Evolutionary conservation across 2,329 filamentous ascomycete genomes (phyloP).

Genomic region (Colletotrichum trifolii): DNA sequence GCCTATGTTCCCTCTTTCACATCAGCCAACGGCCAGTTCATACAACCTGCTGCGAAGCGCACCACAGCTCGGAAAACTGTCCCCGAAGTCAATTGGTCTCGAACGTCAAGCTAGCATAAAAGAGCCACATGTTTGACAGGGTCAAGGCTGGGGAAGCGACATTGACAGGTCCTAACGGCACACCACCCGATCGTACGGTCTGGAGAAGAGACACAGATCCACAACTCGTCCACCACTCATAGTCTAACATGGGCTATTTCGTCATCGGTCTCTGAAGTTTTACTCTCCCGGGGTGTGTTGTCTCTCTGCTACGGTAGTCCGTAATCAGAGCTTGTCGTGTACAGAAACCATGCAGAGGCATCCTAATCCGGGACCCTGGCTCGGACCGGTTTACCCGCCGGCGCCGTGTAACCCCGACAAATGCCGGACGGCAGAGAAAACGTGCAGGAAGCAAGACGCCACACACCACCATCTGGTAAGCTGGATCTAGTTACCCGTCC

Average conservation of each 20-base stretch:
- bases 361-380: neutral
- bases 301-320: neutral
- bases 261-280: neutral
- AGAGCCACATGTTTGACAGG: no score
- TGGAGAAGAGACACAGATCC: neutral
- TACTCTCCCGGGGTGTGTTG: neutral
- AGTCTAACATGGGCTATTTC: neutral
- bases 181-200: no score
- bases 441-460: neutral
- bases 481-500: neutral
- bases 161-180: no score
- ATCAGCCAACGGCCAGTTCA: no score
- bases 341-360: no score
- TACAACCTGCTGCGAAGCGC: no score
- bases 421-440: neutral
- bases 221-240: neutral
- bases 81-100: no score
- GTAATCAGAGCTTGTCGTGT: no score
- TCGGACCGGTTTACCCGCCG: conserved; percentile 8
- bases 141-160: no score
- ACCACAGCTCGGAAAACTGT: no score
- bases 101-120: no score
- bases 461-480: neutral
- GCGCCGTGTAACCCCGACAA: neutral
- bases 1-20: no score